Evolutionary conservation across 2,329 filamentous ascomycete genomes (phyloP).

Genomic region (Sarocladiaceae sp.): DNA sequence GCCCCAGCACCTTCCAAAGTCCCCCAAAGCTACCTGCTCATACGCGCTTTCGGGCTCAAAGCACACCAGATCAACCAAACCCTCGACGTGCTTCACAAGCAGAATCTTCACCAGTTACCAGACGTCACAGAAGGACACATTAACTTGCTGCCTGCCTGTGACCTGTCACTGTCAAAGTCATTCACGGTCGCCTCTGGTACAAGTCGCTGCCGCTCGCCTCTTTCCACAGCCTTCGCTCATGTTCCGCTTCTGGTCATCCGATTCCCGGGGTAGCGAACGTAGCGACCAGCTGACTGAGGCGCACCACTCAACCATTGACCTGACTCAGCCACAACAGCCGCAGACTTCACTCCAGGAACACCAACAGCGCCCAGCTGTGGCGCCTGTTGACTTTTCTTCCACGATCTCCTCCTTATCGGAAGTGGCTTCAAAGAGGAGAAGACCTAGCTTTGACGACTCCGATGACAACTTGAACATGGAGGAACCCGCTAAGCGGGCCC

Average conservation of each 20-base stretch:
- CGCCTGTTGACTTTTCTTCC: constrained; percentile 17
- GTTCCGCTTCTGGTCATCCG: constrained; percentile 59
- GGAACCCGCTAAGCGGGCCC: constrained; percentile 36
- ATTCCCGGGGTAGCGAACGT: constrained; percentile 50
- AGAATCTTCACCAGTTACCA: constrained; percentile 3
- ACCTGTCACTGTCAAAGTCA: background rate
- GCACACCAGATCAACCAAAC: background rate
- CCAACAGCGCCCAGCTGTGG: background rate
- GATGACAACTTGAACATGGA: constrained; percentile 19
- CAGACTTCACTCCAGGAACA: background rate
- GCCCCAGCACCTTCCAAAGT: background rate
- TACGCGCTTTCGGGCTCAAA: background rate
- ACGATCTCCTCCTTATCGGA: constrained; percentile 9
- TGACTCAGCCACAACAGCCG: constrained; percentile 25
- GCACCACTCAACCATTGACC: constrained; percentile 34
- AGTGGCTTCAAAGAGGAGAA: constrained; percentile 35
- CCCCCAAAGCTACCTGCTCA: constrained; percentile 1
- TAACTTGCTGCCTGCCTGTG: background rate
- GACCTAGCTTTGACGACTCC: constrained; percentile 27
- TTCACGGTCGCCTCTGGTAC: background rate
- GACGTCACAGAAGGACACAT: constrained; percentile 2
- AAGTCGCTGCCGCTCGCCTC: constrained; percentile 1
- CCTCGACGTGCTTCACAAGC: constrained; percentile 4
- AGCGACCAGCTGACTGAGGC: constrained; percentile 25
- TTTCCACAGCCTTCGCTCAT: constrained; percentile 36